These are phyloP conservation scores for Rhinocladiella mackenziei DNA, from an alignment of 2,329 filamentous ascomycete species.

Conservation along the genomic window DNA sequence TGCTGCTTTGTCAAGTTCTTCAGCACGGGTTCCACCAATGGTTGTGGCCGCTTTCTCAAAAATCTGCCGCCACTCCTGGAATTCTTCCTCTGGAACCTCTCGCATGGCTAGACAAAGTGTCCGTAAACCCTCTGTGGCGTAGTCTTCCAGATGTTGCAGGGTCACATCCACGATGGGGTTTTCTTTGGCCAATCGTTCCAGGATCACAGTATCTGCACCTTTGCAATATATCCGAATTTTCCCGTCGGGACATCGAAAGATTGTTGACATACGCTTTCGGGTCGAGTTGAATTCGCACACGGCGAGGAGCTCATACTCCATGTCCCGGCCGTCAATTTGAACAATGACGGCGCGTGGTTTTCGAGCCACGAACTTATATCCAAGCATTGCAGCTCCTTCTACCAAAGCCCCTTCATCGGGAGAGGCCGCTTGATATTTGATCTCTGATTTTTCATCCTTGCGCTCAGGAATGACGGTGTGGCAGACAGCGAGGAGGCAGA, in stretches of 20 bases:
- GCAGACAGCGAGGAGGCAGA: slow-evolving; percentile 80
- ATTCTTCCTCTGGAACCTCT: slow-evolving; percentile 86
- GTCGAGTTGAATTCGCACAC: slow-evolving; percentile 99
- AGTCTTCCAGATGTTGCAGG: slow-evolving; percentile 93
- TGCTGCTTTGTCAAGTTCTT: slow-evolving; percentile 94
- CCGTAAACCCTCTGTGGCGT: slow-evolving; percentile 90
- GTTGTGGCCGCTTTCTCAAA: slow-evolving; percentile 87
- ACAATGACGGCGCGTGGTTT: slow-evolving; percentile 88
- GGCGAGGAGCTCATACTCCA: slow-evolving; percentile 84
- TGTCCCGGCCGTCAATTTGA: slow-evolving; percentile 64
- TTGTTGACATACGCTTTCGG: slow-evolving; percentile 94
- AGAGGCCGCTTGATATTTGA: slow-evolving; percentile 97
- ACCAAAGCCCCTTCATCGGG: slow-evolving; percentile 97
- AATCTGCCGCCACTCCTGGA: slow-evolving; percentile 77
- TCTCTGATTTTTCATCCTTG: slow-evolving; percentile 71
- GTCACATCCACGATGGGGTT: slow-evolving; percentile 88
- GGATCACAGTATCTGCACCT: slow-evolving; percentile 93
- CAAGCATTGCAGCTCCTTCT: slow-evolving; percentile 77
- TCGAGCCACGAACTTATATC: slow-evolving; percentile 85
- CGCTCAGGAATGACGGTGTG: slow-evolving; percentile 96
- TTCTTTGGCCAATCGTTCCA: slow-evolving; percentile 79
- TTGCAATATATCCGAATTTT: slow-evolving; percentile 94
- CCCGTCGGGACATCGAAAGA: slow-evolving; percentile 93
- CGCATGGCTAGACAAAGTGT: slow-evolving; percentile 94
- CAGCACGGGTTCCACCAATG: slow-evolving; percentile 83